Base-by-base conservation (phyloP, 805 yeast species). In the Metschnikowia sp. region DNA sequence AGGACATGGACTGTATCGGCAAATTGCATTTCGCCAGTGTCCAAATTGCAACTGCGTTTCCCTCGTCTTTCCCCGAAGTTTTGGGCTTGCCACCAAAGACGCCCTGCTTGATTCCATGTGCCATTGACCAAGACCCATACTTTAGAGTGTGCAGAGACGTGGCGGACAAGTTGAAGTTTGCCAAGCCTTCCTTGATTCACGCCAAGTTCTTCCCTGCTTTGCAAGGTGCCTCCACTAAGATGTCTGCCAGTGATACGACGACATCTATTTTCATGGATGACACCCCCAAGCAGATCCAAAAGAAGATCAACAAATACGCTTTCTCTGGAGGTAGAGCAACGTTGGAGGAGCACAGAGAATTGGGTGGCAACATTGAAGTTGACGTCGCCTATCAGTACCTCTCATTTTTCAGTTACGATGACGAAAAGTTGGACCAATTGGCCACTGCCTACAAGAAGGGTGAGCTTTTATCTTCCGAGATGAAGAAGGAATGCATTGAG, bases 91-190 rank as follows among this genome's bases (percentile, higher is more conserved):
- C 95, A 39, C 75, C 83, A 41, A 94, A 91, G 73, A 89, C 97
- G 0, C 98, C 97, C 52, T 89, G 96, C 69, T 76, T 94, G 67
- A 94, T 94, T 67, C 99, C 99, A 35, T 94, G 99, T 77, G 99
- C 99, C 40, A 94, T 94, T 65, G 99, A 94, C 66, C 99, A 92
- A 75, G 99, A 94, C 68, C 98, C 99, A 30, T 94, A 94, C 69
- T 94, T 94, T 76, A 81, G 99, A 70, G 95, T 94, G 19, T 88
- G 96, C 69, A 81, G 99, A 71, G 99, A 94, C 66, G 99, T 94
- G 55, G 97, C 99, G 10, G 90, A 84, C 61, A 94, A 92, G 69
- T 79, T 94, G 65, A 86, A 85, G 68, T 95, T 79, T 65, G 74
- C 90, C 52, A 94, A 94, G 70, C 98, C 98, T 15, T 82, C 97